Percentiles rank a stretch among this genome's conserved stretches.
These are phyloP conservation scores for Thozetella sp. DNA, from an alignment of 495 filamentous ascomycete genomes.

Conservation along the genomic window DNA sequence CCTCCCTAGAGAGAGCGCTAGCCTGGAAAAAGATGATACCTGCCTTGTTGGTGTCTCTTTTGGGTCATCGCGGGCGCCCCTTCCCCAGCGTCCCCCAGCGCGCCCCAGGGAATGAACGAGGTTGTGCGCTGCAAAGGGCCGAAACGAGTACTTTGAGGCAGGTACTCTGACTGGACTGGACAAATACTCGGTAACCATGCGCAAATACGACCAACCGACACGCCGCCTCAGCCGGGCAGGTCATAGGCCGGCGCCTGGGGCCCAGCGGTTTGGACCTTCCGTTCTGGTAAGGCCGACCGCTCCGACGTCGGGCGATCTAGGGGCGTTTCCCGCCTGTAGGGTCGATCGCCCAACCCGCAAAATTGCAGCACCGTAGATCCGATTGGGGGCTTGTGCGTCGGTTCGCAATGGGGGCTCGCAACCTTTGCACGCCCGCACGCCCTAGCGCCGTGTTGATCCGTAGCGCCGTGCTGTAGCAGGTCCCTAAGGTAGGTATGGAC, in stretches of 20 bases:
- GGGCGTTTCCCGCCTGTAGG: neutral
- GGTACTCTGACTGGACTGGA: no score
- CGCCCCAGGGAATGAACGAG: no score
- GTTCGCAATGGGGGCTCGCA: no score
- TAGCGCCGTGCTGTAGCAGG: no score
- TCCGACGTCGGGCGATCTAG: conserved; percentile 1
- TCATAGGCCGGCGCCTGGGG: neutral
- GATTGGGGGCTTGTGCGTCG: neutral
- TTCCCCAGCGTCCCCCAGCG: neutral
- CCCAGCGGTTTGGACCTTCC: conserved; percentile 1
- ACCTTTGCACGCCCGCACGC: no score
- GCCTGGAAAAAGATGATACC: neutral
- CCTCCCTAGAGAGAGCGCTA: no score
- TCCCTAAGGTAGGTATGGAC: no score
- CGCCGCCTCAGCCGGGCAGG: conserved; percentile 1
- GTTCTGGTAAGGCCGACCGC: neutral
- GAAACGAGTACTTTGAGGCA: no score
- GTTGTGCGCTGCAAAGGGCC: no score
- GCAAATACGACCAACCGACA: neutral
- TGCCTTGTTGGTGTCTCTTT: conserved; percentile 1
- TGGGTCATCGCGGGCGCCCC: no score
- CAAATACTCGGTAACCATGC: conserved; percentile 1
- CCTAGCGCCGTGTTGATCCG: no score
- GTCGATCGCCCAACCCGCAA: neutral
- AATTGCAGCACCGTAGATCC: neutral